These are phyloP conservation scores for Citrullus amarus DNA, from an alignment of 306 rosid genomes.

Conservation along the genomic window DNA sequence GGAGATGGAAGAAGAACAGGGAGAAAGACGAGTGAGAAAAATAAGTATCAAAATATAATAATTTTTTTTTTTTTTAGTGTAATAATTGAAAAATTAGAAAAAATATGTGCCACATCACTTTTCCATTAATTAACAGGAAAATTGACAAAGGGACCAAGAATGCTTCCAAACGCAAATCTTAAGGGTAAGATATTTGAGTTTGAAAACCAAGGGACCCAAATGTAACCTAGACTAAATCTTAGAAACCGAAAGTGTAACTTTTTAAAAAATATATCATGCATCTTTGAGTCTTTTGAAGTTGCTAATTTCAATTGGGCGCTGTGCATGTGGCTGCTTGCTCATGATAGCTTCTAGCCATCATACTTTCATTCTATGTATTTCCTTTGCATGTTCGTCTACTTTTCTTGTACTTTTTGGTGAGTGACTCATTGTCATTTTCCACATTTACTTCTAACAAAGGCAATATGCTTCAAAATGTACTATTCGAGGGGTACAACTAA, in stretches of 20 bases:
- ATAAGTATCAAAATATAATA: too few relatives aligned
- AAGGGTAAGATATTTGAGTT: neutral
- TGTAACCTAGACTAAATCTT: too few relatives aligned
- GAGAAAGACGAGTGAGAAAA: neutral
- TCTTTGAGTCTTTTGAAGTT: neutral
- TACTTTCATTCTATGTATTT: neutral
- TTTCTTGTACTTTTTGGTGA: too few relatives aligned
- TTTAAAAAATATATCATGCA: neutral
- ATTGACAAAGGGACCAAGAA: neutral
- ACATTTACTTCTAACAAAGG: too few relatives aligned
- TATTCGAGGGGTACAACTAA: too few relatives aligned
- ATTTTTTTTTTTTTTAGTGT: too few relatives aligned
- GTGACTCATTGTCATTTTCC: too few relatives aligned
- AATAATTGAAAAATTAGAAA: too few relatives aligned
- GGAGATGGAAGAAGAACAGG: neutral
- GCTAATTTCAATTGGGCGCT: neutral
- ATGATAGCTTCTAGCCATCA: neutral
- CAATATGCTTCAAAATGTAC: too few relatives aligned
- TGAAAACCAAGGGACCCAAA: neutral
- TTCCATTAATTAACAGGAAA: neutral
- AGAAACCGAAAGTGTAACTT: too few relatives aligned
- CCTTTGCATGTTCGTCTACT: neutral
- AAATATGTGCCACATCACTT: too few relatives aligned
- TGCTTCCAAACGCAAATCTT: neutral
- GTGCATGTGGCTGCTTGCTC: neutral